These are phyloP conservation scores for Aurantiochytrium sp. DNA, from an alignment of 108 stramenopile genomes.

Conservation along the genomic window DNA sequence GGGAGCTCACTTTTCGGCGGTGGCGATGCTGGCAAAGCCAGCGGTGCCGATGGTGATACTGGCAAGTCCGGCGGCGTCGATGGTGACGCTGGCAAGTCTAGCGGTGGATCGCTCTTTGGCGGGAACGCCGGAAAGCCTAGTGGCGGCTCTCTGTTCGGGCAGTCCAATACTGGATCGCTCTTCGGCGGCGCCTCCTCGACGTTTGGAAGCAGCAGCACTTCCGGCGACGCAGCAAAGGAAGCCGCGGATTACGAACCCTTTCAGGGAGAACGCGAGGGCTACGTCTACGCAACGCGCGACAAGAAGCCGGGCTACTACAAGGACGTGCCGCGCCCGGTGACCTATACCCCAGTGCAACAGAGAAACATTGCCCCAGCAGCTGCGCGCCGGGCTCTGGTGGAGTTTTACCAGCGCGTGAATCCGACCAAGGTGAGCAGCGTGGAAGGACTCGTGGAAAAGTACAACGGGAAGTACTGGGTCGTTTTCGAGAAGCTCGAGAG, in stretches of 20 bases:
- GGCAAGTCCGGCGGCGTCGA: too few species aligned
- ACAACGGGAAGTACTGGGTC: neutral
- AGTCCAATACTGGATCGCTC: too few species aligned
- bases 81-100: too few species aligned
- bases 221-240: neutral
- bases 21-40: neutral
- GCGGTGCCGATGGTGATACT: too few species aligned
- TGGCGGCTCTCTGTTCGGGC: too few species aligned
- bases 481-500: neutral
- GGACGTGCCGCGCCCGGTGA: neutral
- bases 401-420: neutral
- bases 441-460: neutral
- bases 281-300: neutral
- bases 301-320: neutral
- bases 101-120: too few species aligned
- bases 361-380: neutral
- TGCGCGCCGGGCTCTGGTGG: neutral
- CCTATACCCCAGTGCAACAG: neutral
- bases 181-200: too few species aligned
- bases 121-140: too few species aligned
- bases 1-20: neutral
- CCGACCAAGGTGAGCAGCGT: neutral
- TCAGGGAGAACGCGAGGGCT: neutral
- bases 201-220: neutral
- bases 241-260: neutral